These are phyloP conservation scores for Colletotrichum eleusines DNA, from an alignment of 2,329 filamentous ascomycete genomes.

Conservation along the genomic window DNA sequence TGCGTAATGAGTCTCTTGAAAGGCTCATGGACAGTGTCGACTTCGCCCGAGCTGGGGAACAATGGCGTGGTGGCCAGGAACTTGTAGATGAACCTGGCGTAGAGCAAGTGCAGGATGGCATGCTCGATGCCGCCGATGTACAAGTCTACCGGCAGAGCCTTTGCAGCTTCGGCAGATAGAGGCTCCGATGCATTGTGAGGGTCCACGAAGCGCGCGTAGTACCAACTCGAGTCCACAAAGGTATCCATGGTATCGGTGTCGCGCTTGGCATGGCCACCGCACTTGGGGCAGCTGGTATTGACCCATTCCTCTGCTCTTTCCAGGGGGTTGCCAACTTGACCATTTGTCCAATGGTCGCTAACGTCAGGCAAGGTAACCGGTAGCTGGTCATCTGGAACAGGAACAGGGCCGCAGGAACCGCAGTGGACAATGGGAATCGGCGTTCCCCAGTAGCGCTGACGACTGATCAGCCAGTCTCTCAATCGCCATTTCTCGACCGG, in stretches of 20 bases:
- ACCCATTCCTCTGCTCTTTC: conserved; percentile 80
- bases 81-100: conserved; percentile 91
- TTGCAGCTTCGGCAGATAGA: conserved; percentile 71
- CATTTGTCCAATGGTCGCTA: conserved; percentile 74
- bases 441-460: conserved; percentile 93
- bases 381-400: conserved; percentile 80
- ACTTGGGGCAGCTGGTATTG: conserved; percentile 81
- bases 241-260: conserved; percentile 98
- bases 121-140: conserved; percentile 93
- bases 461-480: conserved; percentile 89
- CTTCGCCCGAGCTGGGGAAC: conserved; percentile 55
- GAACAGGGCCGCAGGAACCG: conserved; percentile 78
- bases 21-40: conserved; percentile 70
- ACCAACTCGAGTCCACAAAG: conserved; percentile 96
- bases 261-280: conserved; percentile 75
- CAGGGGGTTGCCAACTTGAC: conserved; percentile 81
- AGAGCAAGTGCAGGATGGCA: conserved; percentile 89
- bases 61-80: conserved; percentile 74
- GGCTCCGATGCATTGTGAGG: conserved; percentile 71
- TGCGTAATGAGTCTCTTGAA: conserved; percentile 88
- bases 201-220: conserved; percentile 85
- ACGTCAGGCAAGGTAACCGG: conserved; percentile 81
- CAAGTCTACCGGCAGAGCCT: conserved; percentile 81
- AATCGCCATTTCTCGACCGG: conserved; percentile 81
- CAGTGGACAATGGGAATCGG: conserved; percentile 93